Evolutionary conservation across 2,329 filamentous ascomycete species (phyloP), one percentile per base, ranked within the genome.

Genomic region (Calonectria pseudoreteaudii): DNA sequence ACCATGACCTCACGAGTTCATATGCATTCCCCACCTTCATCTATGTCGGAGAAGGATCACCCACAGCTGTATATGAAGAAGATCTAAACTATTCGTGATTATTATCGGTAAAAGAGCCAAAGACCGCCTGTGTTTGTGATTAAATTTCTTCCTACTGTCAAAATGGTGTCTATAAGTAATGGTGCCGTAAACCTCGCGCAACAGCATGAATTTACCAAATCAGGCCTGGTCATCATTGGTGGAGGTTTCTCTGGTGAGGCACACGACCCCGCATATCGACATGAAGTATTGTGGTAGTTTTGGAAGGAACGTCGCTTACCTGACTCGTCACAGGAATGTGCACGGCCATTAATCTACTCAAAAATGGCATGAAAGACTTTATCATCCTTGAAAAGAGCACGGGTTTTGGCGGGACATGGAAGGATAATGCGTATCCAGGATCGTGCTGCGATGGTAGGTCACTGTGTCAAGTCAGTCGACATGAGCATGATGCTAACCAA

Each of bases 391-490:
- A 70, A 41, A 70, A 70, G 49, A 53, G 67, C 23, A 62, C 30
- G 30, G 67, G 56, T n/a, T 62, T 70, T 36, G 67, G 67, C 26
- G 67, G 67, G 28, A 70, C 67, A n/a, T 70, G 68, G 68, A 65
- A 64, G n/a, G 68, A 70, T 70, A 70, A 70, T 64, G 44, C 44
- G 8, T 70, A 70, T 66, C 68, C 68, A 30, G 68, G 68, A 14
- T 70, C 60, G n/a, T 70, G 68, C 26, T 70, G 68, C n/a, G 68
- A 70, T 20, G 52, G 56, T 65, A 49, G 23, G 60, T 30, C 18
- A 30, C 18, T 26, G 10, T 3, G 14, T 9, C 14, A 3, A 8
- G 18, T 23, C 5, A 16, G 13, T 26, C 13, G 7, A 8, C 18
- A 20, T 23, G 8, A 10, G 3, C n/a, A 26, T 26, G 28, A 13